Evolutionary conservation across 176 grass and related monocot genomes (phyloP), one percentile per base, ranked within the genome.

Genomic region (Oryza meyeriana): DNA sequence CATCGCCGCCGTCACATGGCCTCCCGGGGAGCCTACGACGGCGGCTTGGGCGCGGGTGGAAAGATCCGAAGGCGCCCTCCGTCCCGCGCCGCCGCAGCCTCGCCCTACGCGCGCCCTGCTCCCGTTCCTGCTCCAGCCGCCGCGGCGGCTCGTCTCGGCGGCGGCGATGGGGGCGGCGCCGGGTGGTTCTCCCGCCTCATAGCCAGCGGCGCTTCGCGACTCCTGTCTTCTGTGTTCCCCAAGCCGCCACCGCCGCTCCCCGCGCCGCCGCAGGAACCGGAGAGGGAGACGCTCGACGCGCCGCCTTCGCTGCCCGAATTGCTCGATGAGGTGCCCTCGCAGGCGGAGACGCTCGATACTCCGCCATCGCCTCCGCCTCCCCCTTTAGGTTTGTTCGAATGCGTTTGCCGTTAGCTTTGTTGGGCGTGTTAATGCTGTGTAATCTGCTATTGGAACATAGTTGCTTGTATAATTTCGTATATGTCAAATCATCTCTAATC

Each of bases 181-280:
- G 55, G 55, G 55, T 91, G 85, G 89, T 27, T 91, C 35, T 74
- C 85, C 22, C 74, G 82, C 17, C 33, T 93, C 80, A 55, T 93
- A 58, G 12, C 88, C 64, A 17, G 73, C 5, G 29, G 81, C 73
- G 85, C 81, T 35, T 82, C 88, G 34, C 79, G 44, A 9, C 10
- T 90, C 34, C 80, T 90, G 3, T 78, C 82, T 24, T 85, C 82
- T 31, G 64, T 90, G 40, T 87, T 93, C 59, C 40, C 72, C 14
- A 93, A 81, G 84, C 26, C 72, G 11, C 34, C 34, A 4, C 65
- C 57, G 13, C 63, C 63, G 71, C 76, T 80, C 24, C 31, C 69
- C 11, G 87, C 76, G 39, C 30, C 52, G 2, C 34, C 82, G 7
- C 48, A 1, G 18, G 18, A 22, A 4, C 27, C 29, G 48, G 77